These are phyloP conservation scores for Stagonosporopsis chrysanthemi DNA, from an alignment of 2,329 filamentous ascomycete genomes.

Conservation along the genomic window DNA sequence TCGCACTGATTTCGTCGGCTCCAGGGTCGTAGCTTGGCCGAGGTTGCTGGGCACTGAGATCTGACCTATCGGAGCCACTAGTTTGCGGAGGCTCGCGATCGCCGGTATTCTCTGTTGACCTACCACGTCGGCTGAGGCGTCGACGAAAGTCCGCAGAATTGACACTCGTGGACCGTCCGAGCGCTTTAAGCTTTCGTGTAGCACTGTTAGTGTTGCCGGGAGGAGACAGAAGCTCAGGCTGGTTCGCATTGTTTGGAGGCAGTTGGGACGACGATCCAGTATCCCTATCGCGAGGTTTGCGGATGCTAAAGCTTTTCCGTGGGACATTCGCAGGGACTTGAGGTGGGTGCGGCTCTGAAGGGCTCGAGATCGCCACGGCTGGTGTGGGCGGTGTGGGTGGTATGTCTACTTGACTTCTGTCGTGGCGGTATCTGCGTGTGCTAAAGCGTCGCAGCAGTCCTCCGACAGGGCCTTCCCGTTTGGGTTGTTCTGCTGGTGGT, in stretches of 20 bases:
- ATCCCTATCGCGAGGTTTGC: slow-evolving; percentile 64
- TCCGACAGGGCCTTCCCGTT: slow-evolving; percentile 87
- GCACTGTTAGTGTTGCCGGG: slow-evolving; percentile 65
- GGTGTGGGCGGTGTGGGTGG: slow-evolving; percentile 73
- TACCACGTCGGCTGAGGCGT: slow-evolving; percentile 64
- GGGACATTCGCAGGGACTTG: slow-evolving; percentile 61
- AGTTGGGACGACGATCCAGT: slow-evolving; percentile 60
- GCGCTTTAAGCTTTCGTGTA: slow-evolving; percentile 68
- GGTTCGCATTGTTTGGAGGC: slow-evolving; percentile 65
- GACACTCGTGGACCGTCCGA: slow-evolving; percentile 89
- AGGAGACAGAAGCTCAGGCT: slow-evolving; percentile 79
- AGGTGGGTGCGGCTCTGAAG: slow-evolving; percentile 61
- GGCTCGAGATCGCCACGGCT: slow-evolving; percentile 81
- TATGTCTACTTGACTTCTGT: slow-evolving; percentile 59
- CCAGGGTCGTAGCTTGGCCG: slow-evolving; percentile 59
- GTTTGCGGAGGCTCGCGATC: slow-evolving; percentile 70
- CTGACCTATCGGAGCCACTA: slow-evolving; percentile 81
- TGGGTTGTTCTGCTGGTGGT: slow-evolving; percentile 63
- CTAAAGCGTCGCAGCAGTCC: slow-evolving; percentile 89
- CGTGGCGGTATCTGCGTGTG: slow-evolving; percentile 74
- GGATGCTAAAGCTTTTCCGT: slow-evolving; percentile 89
- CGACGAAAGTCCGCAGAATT: slow-evolving; percentile 84
- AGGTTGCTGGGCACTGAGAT: slow-evolving; percentile 54
- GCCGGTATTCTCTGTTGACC: slow-evolving; percentile 61
- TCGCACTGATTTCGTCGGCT: slow-evolving; percentile 56